Percentiles rank a stretch among this genome's conserved stretches.
These are phyloP conservation scores for Xylaria sp. DNA, from an alignment of 2,329 filamentous ascomycete genomes.

Conservation along the genomic window DNA sequence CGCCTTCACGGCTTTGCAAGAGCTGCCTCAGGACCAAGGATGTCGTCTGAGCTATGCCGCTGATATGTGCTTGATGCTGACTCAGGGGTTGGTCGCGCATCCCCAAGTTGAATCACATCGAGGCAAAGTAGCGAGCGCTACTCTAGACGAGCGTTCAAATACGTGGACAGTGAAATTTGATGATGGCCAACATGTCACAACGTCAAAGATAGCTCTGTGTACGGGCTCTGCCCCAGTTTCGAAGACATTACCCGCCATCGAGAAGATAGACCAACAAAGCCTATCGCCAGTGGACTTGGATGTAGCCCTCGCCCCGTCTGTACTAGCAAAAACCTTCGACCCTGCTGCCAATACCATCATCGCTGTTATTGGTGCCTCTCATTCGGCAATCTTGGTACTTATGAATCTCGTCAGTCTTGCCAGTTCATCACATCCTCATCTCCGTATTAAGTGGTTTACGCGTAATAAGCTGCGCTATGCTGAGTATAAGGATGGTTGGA, in stretches of 20 bases:
- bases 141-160: conserved; percentile 50
- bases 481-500: conserved; percentile 71
- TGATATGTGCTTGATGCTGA: conserved; percentile 62
- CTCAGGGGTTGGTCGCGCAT: conserved; percentile 55
- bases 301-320: conserved; percentile 64
- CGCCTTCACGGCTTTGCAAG: conserved; percentile 63
- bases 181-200: conserved; percentile 52
- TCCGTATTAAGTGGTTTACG: conserved; percentile 71
- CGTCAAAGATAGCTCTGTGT: conserved; percentile 64
- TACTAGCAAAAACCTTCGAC: conserved; percentile 57
- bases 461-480: conserved; percentile 71
- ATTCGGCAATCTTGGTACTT: conserved; percentile 71
- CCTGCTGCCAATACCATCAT: conserved; percentile 56
- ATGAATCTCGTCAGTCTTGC: conserved; percentile 69
- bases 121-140: conserved; percentile 54
- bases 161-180: conserved; percentile 44
- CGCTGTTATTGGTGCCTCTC: conserved; percentile 70
- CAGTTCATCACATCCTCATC: conserved; percentile 60
- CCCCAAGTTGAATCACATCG: conserved; percentile 54
- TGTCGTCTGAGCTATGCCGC: conserved; percentile 68
- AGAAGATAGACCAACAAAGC: conserved; percentile 36
- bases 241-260: conserved; percentile 55
- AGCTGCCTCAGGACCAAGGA: conserved; percentile 66
- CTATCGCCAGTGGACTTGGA: conserved; percentile 62
- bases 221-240: conserved; percentile 66